Evolutionary conservation across 1,139 yeast species (phyloP).

Genomic region (Eremothecium gossypii): DNA sequence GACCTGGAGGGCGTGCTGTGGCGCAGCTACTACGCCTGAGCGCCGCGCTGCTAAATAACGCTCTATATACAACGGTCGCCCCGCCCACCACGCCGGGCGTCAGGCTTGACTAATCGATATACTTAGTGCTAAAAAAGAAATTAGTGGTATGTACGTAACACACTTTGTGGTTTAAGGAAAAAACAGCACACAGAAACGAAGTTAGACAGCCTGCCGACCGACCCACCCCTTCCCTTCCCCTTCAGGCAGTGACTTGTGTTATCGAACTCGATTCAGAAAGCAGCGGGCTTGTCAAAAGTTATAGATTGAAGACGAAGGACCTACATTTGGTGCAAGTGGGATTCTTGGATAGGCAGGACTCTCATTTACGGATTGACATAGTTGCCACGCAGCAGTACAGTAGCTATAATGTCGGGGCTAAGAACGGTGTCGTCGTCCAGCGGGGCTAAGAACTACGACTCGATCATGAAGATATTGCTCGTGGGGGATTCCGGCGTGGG

Average conservation of each 20-base stretch:
- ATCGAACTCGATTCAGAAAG: no score
- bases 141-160: not conserved
- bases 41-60: not conserved
- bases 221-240: constrained; percentile 1
- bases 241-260: no score
- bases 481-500: constrained; percentile 99
- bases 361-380: not conserved
- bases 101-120: not conserved
- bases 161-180: not conserved
- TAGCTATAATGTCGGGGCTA: constrained; percentile 22
- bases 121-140: not conserved
- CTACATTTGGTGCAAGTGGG: no score
- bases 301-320: no score
- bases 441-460: constrained; percentile 66
- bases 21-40: constrained; percentile 83
- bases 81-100: no score
- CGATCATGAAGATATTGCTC: constrained; percentile 84
- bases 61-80: no score
- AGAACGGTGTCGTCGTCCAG: constrained; percentile 24
- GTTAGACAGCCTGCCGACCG: not conserved
- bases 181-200: not conserved
- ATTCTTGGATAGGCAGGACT: no score
- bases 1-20: constrained; percentile 91
- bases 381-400: not conserved
- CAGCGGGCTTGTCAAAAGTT: no score